Conservation (phyloP, 768 basidiomycete species). For the Pleurotus tuber-regium region DNA sequence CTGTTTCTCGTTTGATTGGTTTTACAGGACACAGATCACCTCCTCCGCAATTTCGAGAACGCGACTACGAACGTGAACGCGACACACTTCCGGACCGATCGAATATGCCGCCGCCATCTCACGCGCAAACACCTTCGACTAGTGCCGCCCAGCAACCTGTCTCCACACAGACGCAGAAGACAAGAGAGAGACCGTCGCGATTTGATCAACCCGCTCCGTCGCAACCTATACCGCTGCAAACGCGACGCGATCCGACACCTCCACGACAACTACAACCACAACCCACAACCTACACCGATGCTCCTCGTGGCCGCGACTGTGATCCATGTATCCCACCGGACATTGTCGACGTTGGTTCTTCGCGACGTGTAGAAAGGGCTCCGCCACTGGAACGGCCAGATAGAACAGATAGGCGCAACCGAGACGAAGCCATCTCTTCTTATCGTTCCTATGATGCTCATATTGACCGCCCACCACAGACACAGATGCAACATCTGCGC, state of each 20-base stretch:
- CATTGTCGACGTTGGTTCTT: not conserved
- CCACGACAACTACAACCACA: no score
- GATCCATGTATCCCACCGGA: not conserved
- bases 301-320: not conserved
- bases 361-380: not conserved
- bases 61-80: conserved; percentile 8
- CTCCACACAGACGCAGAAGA: not conserved
- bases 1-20: conserved; percentile 33
- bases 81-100: not conserved
- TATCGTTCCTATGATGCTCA: conserved; percentile 3
- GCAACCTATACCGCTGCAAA: no score
- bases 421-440: conserved; percentile 7
- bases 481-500: not conserved
- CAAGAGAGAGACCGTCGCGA: conserved; percentile 3
- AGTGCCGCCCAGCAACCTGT: no score
- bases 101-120: not conserved
- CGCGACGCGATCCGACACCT: no score
- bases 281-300: no score
- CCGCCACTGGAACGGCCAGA: no score
- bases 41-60: conserved; percentile 30
- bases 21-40: conserved; percentile 50
- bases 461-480: conserved; percentile 9
- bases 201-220: conserved; percentile 8
- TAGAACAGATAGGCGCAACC: conserved; percentile 1
- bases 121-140: no score